Percentiles rank a stretch among this genome's conserved stretches.
phyloP scores from a whole-genome alignment of 2,329 filamentous ascomycete species.

The Pestalotiopsis sp. region DNA sequence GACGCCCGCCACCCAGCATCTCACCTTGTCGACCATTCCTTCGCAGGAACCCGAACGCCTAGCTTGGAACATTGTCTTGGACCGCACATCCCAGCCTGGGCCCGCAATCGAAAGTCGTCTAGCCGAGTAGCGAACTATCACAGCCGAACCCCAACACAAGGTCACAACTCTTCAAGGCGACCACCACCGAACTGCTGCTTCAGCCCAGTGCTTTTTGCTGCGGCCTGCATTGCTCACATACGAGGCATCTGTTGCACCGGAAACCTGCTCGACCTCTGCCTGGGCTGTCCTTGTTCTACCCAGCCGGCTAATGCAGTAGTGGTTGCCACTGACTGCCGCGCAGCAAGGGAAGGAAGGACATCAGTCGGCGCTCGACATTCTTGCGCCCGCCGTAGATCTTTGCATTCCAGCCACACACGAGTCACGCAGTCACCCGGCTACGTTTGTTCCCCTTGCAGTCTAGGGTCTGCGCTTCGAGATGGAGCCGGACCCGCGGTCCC shows the following conservation, averaged over 20 bases:
- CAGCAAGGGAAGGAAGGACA: conserved; percentile 5
- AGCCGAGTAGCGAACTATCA: neutral
- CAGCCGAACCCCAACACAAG: neutral
- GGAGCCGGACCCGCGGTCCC: conserved; percentile 27
- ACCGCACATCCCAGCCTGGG: neutral
- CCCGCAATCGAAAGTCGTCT: neutral
- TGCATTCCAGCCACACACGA: conserved; percentile 28
- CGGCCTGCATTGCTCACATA: neutral
- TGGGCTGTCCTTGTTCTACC: conserved; percentile 11
- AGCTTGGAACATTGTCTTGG: conserved; percentile 25
- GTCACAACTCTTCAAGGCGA: neutral
- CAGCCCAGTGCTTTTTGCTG: neutral
- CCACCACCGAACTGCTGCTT: neutral
- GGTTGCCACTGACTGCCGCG: conserved; percentile 4
- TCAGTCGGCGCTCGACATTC: conserved; percentile 22
- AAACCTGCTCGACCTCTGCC: neutral
- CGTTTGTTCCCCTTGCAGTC: conserved; percentile 15
- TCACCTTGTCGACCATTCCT: neutral
- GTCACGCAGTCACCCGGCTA: conserved; percentile 20
- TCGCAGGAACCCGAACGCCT: conserved; percentile 26
- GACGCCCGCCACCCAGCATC: neutral
- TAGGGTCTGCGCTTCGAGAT: conserved; percentile 28
- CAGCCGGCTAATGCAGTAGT: conserved; percentile 23
- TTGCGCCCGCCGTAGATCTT: conserved; percentile 24
- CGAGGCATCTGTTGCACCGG: neutral